Conservation (phyloP, 371 early-diverging fungal genomes). For the Lichtheimia hyalospora region DNA sequence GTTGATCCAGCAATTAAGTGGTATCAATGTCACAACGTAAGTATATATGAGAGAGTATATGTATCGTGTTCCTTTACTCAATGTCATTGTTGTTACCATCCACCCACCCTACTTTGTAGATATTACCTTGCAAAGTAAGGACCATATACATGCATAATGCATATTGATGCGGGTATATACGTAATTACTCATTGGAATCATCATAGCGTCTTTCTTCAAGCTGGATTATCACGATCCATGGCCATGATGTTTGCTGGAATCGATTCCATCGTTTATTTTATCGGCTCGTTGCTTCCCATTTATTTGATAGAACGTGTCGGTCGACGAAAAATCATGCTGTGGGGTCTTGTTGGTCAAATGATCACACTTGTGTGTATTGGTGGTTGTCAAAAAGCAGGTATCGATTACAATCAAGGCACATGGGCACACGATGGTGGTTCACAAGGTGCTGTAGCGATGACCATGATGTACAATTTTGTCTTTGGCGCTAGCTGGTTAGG, state of each 20-base stretch:
- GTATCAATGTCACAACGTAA: conserved; percentile 27
- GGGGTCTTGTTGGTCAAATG: conserved; percentile 32
- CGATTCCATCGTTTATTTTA: conserved; percentile 42
- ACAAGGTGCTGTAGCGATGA: conserved; percentile 25
- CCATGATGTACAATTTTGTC: conserved; percentile 35
- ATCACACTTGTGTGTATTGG: conserved; percentile 28
- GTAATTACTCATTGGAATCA: neutral
- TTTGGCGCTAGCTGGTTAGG: conserved; percentile 64
- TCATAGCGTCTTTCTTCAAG: conserved; percentile 37
- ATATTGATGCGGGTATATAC: neutral
- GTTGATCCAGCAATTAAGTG: conserved; percentile 49
- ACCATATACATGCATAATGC: neutral
- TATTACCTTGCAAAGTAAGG: neutral
- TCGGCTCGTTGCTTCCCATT: conserved; percentile 47
- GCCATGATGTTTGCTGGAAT: conserved; percentile 51
- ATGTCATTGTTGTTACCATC: conserved; percentile 14
- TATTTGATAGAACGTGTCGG: conserved; percentile 34
- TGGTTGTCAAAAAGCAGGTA: conserved; percentile 24
- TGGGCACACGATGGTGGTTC: conserved; percentile 27
- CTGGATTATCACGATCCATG: conserved; percentile 41
- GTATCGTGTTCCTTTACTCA: neutral
- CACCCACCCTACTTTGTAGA: neutral
- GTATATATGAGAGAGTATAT: too few species aligned
- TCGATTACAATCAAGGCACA: conserved; percentile 11
- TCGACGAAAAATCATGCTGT: conserved; percentile 31